Percentiles rank a stretch among this genome's conserved stretches.
Conservation (phyloP, 768 basidiomycete species). For the Suillus brevipes region DNA sequence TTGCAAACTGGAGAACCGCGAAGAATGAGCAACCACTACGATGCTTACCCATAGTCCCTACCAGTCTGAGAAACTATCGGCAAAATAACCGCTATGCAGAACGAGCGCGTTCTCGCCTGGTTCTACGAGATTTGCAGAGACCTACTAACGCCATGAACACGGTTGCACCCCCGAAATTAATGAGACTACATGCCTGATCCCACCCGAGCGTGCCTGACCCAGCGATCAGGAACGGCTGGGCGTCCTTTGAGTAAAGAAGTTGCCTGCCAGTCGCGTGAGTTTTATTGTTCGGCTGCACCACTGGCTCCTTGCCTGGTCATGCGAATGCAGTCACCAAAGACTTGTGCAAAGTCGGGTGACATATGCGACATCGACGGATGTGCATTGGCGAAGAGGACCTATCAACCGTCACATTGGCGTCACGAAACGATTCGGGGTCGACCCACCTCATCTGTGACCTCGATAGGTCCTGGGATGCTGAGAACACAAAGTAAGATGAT, state of each 20-base stretch:
- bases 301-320: slow-evolving; percentile 62
- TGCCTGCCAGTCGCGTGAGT: slow-evolving; percentile 43
- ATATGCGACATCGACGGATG: slow-evolving; percentile 89
- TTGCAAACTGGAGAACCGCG: slow-evolving; percentile 53
- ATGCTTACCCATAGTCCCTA: slow-evolving; percentile 28
- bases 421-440: not conserved
- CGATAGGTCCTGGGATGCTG: slow-evolving; percentile 67
- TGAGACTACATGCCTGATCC: slow-evolving; percentile 67
- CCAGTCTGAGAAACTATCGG: slow-evolving; percentile 88
- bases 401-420: not conserved
- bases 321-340: slow-evolving; percentile 86
- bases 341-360: slow-evolving; percentile 82
- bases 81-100: slow-evolving; percentile 91
- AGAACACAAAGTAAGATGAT: slow-evolving; percentile 12
- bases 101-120: slow-evolving; percentile 78
- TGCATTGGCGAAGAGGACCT: slow-evolving; percentile 93
- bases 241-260: slow-evolving; percentile 74
- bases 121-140: slow-evolving; percentile 88
- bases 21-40: not conserved
- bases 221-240: slow-evolving; percentile 90
- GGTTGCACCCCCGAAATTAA: not conserved
- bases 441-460: slow-evolving; percentile 58
- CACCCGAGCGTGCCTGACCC: slow-evolving; percentile 96
- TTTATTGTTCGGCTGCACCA: not conserved
- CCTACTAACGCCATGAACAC: slow-evolving; percentile 49